Percentiles rank a stretch among this genome's conserved stretches.
These are phyloP conservation scores for Sphaerobolus stellatus DNA, from an alignment of 1,284 basidiomycete species.

Conservation along the genomic window DNA sequence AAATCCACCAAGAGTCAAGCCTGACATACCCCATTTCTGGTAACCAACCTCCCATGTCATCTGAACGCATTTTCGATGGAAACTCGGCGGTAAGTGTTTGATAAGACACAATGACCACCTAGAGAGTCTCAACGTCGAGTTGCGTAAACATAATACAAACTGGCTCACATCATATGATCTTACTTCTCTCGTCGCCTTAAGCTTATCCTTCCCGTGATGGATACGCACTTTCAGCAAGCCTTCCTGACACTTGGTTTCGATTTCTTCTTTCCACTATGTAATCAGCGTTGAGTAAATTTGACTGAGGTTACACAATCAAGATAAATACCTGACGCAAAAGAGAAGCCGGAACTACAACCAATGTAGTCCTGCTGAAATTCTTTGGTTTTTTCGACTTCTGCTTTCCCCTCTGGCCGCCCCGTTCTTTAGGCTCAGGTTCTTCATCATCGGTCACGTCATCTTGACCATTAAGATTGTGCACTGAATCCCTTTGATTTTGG, in stretches of 20 bases:
- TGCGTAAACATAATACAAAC: neutral
- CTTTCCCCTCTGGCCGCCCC: neutral
- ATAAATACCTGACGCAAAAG: conserved; percentile 59
- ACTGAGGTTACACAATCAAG: neutral
- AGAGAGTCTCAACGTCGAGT: conserved; percentile 8
- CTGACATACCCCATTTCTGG: conserved; percentile 45
- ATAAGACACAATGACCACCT: conserved; percentile 69
- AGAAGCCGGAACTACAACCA: conserved; percentile 70
- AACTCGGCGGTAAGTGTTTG: conserved; percentile 62
- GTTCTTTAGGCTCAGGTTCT: neutral
- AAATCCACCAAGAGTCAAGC: neutral
- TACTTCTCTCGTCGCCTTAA: conserved; percentile 46
- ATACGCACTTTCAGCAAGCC: conserved; percentile 60
- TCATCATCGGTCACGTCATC: neutral
- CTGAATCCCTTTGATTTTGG: conserved; percentile 1
- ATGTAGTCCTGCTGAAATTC: conserved; percentile 39
- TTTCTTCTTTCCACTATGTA: conserved; percentile 66
- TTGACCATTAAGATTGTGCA: neutral
- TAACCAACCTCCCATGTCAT: conserved; percentile 37
- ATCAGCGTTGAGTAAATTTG: too few relatives aligned
- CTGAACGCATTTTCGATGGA: conserved; percentile 37
- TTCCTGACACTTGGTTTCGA: conserved; percentile 58
- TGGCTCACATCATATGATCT: conserved; percentile 54
- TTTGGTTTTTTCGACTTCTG: neutral
- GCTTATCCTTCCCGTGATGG: conserved; percentile 68